phyloP scores from a whole-genome alignment of 495 filamentous ascomycete genomes.

The Tuber indicum region DNA sequence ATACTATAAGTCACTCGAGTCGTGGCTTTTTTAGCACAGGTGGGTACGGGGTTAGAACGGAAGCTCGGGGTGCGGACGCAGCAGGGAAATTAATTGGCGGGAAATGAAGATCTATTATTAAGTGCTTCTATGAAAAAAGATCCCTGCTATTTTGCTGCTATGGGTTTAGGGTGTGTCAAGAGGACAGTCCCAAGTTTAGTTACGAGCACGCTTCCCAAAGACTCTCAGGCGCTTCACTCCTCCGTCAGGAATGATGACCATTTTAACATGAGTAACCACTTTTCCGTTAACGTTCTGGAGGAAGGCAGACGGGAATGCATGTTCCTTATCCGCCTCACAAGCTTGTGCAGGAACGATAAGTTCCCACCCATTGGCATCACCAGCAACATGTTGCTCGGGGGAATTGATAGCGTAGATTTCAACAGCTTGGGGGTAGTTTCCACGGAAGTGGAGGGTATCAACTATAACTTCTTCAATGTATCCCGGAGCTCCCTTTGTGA shows the following conservation, averaged over 20 bases:
- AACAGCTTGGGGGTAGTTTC: constrained; percentile 78
- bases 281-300: constrained; percentile 47
- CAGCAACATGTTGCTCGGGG: constrained; percentile 30
- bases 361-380: constrained; percentile 61
- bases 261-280: constrained; percentile 71
- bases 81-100: neutral
- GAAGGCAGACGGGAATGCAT: constrained; percentile 52
- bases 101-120: neutral
- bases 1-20: no score
- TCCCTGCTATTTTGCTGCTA: neutral
- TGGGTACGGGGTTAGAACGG: neutral
- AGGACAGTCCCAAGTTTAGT: neutral
- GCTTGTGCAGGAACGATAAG: constrained; percentile 60
- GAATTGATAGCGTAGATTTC: constrained; percentile 61
- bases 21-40: neutral
- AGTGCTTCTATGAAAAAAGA: neutral
- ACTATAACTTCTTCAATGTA: constrained; percentile 65
- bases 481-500: constrained; percentile 56
- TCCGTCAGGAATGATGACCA: constrained; percentile 87
- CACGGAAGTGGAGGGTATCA: constrained; percentile 84
- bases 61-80: neutral
- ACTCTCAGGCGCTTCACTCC: constrained; percentile 83
- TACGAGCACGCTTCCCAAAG: constrained; percentile 56
- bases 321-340: constrained; percentile 74
- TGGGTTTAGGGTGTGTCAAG: neutral